Evolutionary conservation across 305 asterid genomes (phyloP).

Genomic region (Fraxinus sp.): DNA sequence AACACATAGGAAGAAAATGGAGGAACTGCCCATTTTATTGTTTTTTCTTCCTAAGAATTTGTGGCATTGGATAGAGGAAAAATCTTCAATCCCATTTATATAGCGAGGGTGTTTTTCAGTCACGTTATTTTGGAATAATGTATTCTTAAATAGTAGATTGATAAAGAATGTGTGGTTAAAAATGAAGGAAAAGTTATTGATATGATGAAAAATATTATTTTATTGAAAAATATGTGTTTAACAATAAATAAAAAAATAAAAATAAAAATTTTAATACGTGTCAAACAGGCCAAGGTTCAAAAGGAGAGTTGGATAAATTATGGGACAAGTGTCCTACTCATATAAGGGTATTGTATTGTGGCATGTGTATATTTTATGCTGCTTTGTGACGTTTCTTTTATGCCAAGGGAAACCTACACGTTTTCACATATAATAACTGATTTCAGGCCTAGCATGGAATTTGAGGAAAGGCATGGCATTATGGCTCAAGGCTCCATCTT

Average conservation of each 20-base stretch:
- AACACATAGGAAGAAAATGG: slow-evolving; percentile 8
- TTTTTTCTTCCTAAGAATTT: neutral
- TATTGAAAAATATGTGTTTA: no score
- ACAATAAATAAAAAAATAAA: no score
- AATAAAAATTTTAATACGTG: no score
- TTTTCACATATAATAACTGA: neutral
- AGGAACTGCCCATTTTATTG: slow-evolving; percentile 25
- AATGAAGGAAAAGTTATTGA: no score
- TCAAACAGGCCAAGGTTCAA: neutral
- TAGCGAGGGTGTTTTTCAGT: no score
- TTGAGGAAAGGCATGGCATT: neutral
- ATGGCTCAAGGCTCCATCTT: neutral
- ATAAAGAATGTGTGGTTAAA: no score
- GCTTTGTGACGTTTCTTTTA: neutral
- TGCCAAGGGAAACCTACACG: neutral
- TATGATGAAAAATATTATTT: no score
- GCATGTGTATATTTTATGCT: neutral
- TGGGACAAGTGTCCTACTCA: neutral
- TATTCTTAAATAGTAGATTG: no score
- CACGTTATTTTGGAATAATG: no score
- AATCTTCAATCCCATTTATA: neutral
- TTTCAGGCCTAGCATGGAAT: neutral
- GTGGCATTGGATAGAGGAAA: neutral
- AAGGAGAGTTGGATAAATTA: neutral
- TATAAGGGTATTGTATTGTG: neutral